These are phyloP conservation scores for Venturia oleaginea DNA, from an alignment of 2,329 filamentous ascomycete species.

Conservation along the genomic window DNA sequence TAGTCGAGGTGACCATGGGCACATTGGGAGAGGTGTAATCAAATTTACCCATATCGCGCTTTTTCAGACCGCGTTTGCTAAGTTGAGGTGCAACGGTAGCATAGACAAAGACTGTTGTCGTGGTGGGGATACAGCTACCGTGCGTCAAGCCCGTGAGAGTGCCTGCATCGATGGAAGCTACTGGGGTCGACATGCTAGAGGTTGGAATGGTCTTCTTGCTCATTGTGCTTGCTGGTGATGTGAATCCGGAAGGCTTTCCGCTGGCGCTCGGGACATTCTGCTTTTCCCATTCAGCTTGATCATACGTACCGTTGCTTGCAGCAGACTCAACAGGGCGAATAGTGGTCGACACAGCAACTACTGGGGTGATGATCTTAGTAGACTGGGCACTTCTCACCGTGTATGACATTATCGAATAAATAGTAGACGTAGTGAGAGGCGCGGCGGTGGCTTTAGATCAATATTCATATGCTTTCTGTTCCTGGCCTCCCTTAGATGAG, in stretches of 20 bases:
- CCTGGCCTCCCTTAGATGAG: not conserved
- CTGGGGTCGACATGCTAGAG: not conserved
- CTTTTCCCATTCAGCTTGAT: not conserved
- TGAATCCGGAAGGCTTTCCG: not conserved
- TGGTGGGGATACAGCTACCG: not conserved
- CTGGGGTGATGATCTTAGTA: not conserved
- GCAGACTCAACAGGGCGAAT: not conserved
- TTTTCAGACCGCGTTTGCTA: not conserved
- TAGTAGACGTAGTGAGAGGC: not conserved
- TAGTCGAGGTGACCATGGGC: not conserved
- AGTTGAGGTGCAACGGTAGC: not conserved
- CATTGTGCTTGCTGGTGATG: not conserved
- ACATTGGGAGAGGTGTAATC: not conserved
- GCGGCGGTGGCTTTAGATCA: not conserved
- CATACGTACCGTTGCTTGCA: not conserved
- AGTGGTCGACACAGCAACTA: not conserved
- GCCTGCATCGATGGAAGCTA: not conserved
- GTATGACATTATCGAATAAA: slow-evolving; percentile 3
- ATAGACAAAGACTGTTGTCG: slow-evolving; percentile 4
- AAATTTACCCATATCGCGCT: not conserved
- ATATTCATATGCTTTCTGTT: not conserved
- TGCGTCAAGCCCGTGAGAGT: not conserved
- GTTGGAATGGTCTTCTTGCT: not conserved
- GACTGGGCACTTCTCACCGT: not conserved
- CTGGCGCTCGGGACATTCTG: not conserved